A percentile compares a stretch with the other conserved stretches of the same genome.
These are phyloP conservation scores for Xylariaceae sp. DNA, from an alignment of 2,329 filamentous ascomycete species.

Conservation along the genomic window DNA sequence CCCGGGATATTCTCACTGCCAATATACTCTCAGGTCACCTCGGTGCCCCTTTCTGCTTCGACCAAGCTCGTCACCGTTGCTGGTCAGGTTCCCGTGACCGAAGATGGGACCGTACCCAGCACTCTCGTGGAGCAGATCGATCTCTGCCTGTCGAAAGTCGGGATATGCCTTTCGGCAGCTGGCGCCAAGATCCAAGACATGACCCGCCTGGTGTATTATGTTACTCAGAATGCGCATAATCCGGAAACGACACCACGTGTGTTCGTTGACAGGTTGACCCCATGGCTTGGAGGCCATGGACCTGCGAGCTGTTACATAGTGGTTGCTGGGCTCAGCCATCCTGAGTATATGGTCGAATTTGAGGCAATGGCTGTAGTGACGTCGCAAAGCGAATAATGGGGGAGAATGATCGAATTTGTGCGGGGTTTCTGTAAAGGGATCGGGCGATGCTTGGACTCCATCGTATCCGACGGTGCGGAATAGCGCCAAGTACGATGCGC, in stretches of 20 bases:
- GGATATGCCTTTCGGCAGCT: not conserved
- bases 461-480: not conserved
- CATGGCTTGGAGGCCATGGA: not conserved
- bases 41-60: not conserved
- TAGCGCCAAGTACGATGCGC: not conserved
- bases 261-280: not conserved
- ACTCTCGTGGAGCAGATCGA: not conserved
- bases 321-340: not conserved
- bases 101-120: not conserved
- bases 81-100: not conserved
- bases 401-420: too few relatives aligned
- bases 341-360: not conserved
- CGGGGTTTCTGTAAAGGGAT: not conserved
- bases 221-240: not conserved
- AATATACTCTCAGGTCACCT: not conserved
- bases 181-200: not conserved
- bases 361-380: not conserved
- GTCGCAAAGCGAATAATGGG: not conserved
- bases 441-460: not conserved
- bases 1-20: not conserved
- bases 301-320: not conserved
- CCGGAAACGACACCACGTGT: not conserved
- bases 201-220: not conserved
- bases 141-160: not conserved
- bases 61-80: not conserved